A percentile compares a stretch with the other conserved stretches of the same genome.
Evolutionary conservation across 1,284 basidiomycete species (phyloP).

Genomic region (Singerocomus rubriflavus): DNA sequence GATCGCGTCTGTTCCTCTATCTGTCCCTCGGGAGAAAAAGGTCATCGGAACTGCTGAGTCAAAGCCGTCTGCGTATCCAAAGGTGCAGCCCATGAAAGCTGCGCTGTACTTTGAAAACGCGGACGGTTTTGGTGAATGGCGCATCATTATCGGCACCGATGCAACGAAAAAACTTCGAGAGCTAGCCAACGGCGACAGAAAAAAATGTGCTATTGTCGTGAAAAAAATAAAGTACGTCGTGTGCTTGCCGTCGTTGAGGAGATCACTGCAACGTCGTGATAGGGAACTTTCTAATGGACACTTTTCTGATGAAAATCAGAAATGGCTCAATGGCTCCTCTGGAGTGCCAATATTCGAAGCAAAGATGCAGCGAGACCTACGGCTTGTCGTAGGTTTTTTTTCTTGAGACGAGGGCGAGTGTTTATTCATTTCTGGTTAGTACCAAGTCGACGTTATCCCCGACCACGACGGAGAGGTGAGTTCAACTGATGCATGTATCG

Average conservation of each 20-base stretch:
- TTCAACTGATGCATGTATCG: background rate
- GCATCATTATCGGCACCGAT: slow-evolving; percentile 44
- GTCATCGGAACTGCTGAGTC: slow-evolving; percentile 1
- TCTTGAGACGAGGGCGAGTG: background rate
- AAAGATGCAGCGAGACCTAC: slow-evolving; percentile 59
- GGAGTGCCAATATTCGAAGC: slow-evolving; percentile 65
- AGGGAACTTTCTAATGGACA: slow-evolving; percentile 66
- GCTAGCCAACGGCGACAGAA: slow-evolving; percentile 38
- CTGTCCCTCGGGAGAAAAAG: background rate
- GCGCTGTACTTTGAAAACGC: slow-evolving; percentile 51
- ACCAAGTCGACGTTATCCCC: slow-evolving; percentile 59
- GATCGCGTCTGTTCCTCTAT: background rate
- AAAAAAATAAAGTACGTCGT: slow-evolving; percentile 56
- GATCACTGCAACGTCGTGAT: background rate
- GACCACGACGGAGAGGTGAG: slow-evolving; percentile 50
- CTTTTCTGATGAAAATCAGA: slow-evolving; percentile 68
- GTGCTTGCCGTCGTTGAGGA: background rate
- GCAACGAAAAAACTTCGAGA: slow-evolving; percentile 45
- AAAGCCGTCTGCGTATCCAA: slow-evolving; percentile 36
- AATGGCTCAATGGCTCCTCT: slow-evolving; percentile 47
- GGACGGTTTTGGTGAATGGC: slow-evolving; percentile 53
- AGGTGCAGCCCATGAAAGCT: slow-evolving; percentile 48
- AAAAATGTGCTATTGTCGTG: slow-evolving; percentile 45
- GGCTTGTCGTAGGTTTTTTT: slow-evolving; percentile 51
- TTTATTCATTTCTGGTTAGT: slow-evolving; percentile 37